Percentiles rank a stretch among this genome's conserved stretches.
These are phyloP conservation scores for Murraya paniculata DNA, from an alignment of 345 rosid species.

Conservation along the genomic window DNA sequence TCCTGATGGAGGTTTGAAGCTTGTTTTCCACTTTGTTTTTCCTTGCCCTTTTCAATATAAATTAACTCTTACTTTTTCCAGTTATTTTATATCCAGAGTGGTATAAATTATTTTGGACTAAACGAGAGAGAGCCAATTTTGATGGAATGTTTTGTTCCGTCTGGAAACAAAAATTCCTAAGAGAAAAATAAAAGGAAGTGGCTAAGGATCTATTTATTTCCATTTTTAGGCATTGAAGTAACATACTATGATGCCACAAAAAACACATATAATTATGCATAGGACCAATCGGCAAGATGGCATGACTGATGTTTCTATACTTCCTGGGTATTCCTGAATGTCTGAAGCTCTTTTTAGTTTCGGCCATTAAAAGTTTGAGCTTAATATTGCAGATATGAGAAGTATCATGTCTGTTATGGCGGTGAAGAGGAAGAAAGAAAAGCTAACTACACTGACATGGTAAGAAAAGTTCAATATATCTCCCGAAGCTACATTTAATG, in stretches of 20 bases:
- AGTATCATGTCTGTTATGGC: slow-evolving; percentile 76
- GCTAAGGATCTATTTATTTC: not conserved
- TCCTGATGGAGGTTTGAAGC: not conserved
- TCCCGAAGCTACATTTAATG: too few species aligned
- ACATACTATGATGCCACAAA: not conserved
- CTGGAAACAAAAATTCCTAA: not conserved
- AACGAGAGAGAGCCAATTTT: too few species aligned
- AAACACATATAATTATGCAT: not conserved
- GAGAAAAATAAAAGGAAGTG: not conserved
- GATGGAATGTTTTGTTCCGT: not conserved
- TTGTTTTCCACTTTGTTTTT: not conserved
- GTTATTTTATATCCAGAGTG: not conserved
- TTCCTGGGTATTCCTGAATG: not conserved
- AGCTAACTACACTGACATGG: slow-evolving; percentile 91
- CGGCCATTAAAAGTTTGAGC: not conserved
- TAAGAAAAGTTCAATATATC: slow-evolving; percentile 21
- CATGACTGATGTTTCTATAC: not conserved
- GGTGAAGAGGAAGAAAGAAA: slow-evolving; percentile 90
- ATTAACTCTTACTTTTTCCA: not conserved
- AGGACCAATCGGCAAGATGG: not conserved
- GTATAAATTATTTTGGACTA: too few species aligned
- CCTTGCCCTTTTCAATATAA: not conserved
- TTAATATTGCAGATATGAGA: slow-evolving; percentile 73
- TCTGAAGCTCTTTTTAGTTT: not conserved
- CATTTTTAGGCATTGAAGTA: not conserved